Base-by-base conservation (phyloP, 352 stramenopile genomes). In the Pythium sukuiense region DNA sequence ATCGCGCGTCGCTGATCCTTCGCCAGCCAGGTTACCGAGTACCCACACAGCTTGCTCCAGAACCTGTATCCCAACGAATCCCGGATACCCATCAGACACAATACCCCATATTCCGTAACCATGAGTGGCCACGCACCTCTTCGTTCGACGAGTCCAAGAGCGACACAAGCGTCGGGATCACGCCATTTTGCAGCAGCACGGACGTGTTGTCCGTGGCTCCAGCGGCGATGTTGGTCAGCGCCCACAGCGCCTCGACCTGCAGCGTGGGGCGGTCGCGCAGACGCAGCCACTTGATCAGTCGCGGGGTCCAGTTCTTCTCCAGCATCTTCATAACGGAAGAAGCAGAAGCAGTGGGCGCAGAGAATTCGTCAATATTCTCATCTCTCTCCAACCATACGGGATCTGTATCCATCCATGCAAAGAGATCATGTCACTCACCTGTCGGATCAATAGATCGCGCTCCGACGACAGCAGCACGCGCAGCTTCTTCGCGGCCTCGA, bases 141-240 rank as follows among this genome's bases (percentile, higher is more conserved):
- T 96, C 87, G 77, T 96, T 96, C 20, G 80, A 85, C 48, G 87
- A 97, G 71, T 95, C 87, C 61, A 98, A 73, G 26, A 98, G 80
- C 50, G 87, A 92, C 65, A 98, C 91, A 2, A 98, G 85, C 43
- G 88, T 95, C 35, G 92, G 92, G 58, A 98, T 93, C 49, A 96
- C 87, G 20, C 92, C 88, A 65, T 97, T 96, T 67, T 97, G 89
- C n/a, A 97, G 74, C 57, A 98, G 70, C 61, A 97, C 83, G 24
- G 92, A 91, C 50, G 92, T 96, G 73, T 98, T 95, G 66, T 98
- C 92, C 43, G 89, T 96, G 5, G 88, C 88, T 35, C 91, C 91
- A 0, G 89, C 90, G 6, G 96, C 93, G 72, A 99, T 98, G 76
- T 98, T 98, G 7, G 95, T 98, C 14, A 99, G 79, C 30, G 93